A percentile compares a stretch with the other conserved stretches of the same genome.
Conservation (phyloP, 768 basidiomycete species). For the Mycena latifolia region DNA sequence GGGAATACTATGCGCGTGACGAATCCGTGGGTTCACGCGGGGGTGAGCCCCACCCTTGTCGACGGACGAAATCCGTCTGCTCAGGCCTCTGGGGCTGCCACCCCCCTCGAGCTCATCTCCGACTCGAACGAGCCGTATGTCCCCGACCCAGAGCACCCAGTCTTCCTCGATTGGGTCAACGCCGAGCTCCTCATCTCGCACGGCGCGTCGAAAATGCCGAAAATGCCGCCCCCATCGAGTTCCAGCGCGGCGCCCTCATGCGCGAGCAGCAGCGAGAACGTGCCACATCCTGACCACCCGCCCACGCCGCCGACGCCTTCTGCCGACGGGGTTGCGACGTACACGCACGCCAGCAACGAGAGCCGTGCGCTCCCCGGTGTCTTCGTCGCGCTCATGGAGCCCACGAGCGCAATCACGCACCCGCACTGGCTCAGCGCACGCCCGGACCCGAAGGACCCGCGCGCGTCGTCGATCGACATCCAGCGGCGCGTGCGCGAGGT, state of each 20-base stretch:
- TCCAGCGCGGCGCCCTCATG: constrained; percentile 7
- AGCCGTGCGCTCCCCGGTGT: constrained; percentile 65
- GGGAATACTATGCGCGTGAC: constrained; percentile 70
- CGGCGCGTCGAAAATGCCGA: constrained; percentile 49
- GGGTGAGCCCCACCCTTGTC: constrained; percentile 51
- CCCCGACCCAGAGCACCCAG: constrained; percentile 56
- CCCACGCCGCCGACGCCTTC: constrained; percentile 32
- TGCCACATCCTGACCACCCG: constrained; percentile 26
- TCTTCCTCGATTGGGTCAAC: constrained; percentile 84
- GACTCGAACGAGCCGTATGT: constrained; percentile 58
- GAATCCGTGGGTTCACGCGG: constrained; percentile 70
- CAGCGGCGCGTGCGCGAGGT: constrained; percentile 36
- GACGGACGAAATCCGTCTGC: constrained; percentile 35
- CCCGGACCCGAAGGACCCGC: constrained; percentile 46
- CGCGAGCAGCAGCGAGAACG: constrained; percentile 7
- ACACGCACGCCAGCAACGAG: constrained; percentile 63
- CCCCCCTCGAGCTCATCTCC: constrained; percentile 55
- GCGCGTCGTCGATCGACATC: constrained; percentile 29
- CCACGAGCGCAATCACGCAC: constrained; percentile 62
- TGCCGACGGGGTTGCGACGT: constrained; percentile 56
- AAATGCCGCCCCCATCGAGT: constrained; percentile 44
- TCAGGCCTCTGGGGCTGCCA: constrained; percentile 40
- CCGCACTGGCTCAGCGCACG: constrained; percentile 56
- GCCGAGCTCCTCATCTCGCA: constrained; percentile 84
- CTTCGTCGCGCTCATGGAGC: constrained; percentile 72